Percentiles rank a stretch among this genome's conserved stretches.
Conservation (phyloP, 2,329 filamentous ascomycete genomes). For the Pseudogymnoascus sp. region DNA sequence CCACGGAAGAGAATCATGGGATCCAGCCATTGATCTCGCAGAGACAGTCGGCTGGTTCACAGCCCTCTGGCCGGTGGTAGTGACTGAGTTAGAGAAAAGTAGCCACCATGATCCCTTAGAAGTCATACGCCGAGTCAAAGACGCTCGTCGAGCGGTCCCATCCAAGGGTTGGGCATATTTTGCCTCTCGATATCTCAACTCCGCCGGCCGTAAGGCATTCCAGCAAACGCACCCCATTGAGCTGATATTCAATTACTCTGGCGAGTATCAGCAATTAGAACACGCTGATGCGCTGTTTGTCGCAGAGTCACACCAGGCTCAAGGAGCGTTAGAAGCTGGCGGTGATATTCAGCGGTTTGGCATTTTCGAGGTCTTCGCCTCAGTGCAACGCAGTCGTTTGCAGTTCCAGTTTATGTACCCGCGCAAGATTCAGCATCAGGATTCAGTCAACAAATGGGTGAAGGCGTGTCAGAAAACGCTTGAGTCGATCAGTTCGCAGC, state of each 20-base stretch:
- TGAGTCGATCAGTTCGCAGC: neutral
- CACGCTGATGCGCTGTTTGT: slow-evolving; percentile 29
- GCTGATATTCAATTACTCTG: slow-evolving; percentile 43
- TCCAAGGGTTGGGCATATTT: slow-evolving; percentile 35
- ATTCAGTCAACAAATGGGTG: slow-evolving; percentile 16
- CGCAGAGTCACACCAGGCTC: slow-evolving; percentile 16
- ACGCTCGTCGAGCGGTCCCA: slow-evolving; percentile 29
- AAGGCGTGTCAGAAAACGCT: slow-evolving; percentile 15
- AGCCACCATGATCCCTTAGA: slow-evolving; percentile 14
- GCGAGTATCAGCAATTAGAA: slow-evolving; percentile 40
- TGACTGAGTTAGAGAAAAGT: slow-evolving; percentile 14
- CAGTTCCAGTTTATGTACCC: slow-evolving; percentile 19
- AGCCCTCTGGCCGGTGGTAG: slow-evolving; percentile 33
- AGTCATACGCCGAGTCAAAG: slow-evolving; percentile 29
- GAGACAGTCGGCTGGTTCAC: slow-evolving; percentile 42
- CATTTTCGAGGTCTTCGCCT: slow-evolving; percentile 17
- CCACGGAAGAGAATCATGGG: slow-evolving; percentile 36
- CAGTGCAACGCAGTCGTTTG: slow-evolving; percentile 14
- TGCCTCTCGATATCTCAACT: slow-evolving; percentile 29
- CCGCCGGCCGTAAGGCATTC: slow-evolving; percentile 28
- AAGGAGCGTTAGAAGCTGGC: slow-evolving; percentile 11
- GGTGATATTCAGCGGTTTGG: slow-evolving; percentile 16
- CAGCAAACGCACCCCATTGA: slow-evolving; percentile 34
- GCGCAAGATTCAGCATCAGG: slow-evolving; percentile 15
- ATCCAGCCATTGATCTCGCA: slow-evolving; percentile 30